A percentile compares a stretch with the other conserved stretches of the same genome.
Conservation (phyloP, 768 basidiomycete species). For the Mycena vulgaris region DNA sequence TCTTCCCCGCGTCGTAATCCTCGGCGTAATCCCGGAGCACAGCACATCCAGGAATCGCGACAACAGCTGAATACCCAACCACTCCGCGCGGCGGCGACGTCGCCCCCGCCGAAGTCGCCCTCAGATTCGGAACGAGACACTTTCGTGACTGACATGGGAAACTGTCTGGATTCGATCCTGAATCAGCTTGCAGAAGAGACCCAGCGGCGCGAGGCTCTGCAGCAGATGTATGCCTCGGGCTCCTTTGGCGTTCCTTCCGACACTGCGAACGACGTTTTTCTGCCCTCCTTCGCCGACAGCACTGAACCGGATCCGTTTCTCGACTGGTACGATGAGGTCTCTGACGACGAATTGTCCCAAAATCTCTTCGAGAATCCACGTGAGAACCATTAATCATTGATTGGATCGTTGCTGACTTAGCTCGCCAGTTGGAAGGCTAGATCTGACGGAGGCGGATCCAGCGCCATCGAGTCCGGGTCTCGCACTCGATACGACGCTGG, state of each 20-base stretch:
- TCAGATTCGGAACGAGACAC: conserved; percentile 7
- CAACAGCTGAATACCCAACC: neutral
- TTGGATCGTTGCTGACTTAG: neutral
- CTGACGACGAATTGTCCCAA: conserved; percentile 7
- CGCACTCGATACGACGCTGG: neutral
- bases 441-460: neutral
- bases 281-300: neutral
- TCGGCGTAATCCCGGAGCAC: neutral
- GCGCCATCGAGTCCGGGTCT: neutral
- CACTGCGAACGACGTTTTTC: neutral
- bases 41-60: neutral
- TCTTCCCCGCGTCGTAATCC: neutral
- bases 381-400: neutral
- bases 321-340: neutral
- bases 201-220: conserved; percentile 2
- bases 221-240: conserved; percentile 3
- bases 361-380: neutral
- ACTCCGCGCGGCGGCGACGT: neutral
- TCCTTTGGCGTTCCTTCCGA: neutral
- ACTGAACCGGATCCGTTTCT: neutral
- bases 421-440: neutral
- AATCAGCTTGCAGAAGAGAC: conserved; percentile 19
- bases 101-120: neutral
- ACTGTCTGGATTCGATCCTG: conserved; percentile 8
- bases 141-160: conserved; percentile 11